Base-by-base conservation (phyloP, 768 basidiomycete genomes). In the Pulveroboletus sp. region DNA sequence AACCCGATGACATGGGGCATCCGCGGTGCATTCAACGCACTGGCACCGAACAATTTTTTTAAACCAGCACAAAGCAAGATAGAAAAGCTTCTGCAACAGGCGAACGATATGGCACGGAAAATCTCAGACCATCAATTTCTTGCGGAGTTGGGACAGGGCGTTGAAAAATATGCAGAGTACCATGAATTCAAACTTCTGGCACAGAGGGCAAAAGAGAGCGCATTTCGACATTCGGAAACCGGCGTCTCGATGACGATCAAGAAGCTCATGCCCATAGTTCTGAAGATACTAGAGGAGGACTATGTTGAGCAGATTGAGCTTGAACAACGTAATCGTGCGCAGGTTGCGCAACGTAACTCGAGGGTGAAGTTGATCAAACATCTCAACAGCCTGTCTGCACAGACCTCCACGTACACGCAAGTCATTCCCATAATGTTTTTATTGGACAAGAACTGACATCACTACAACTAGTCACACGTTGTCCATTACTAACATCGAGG, bases 321-420 rank as follows among this genome's bases (percentile, higher is more conserved):
- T 13, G 50, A 56, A 6, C 10, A 38, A 12, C 29, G 1, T 7
- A 52, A 27, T 38, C 13, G 32, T 1, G 58, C 51, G 14, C 38
- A 49, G 2, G 49, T 51, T 32, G 51, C 63, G 1, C 50, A 24
- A 5, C 5, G 31, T 1, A 40, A 32, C 16, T 6, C 60, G 16
- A 63, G 63, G 27, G 16, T 40, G 11, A 6, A 45, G 3, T 24
- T 65, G 12, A 67, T 65, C 43, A 40, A 35, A 13, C 39, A 50
- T 6, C 8, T 67, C 13, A 65, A 65, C 17, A 9, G 6, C 1
- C 11, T 41, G 14, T 63, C 65, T 10, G 13, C 45, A 8, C 40
- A 27, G 2, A 33, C n/a, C 2, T 31, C 10, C 2, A 0, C 20
- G n/a, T 40, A 41, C 17, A 32, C 45, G 62, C 65, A 43, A 16